These are phyloP conservation scores for Populus davidiana DNA, from an alignment of 345 rosid genomes.

Conservation along the genomic window DNA sequence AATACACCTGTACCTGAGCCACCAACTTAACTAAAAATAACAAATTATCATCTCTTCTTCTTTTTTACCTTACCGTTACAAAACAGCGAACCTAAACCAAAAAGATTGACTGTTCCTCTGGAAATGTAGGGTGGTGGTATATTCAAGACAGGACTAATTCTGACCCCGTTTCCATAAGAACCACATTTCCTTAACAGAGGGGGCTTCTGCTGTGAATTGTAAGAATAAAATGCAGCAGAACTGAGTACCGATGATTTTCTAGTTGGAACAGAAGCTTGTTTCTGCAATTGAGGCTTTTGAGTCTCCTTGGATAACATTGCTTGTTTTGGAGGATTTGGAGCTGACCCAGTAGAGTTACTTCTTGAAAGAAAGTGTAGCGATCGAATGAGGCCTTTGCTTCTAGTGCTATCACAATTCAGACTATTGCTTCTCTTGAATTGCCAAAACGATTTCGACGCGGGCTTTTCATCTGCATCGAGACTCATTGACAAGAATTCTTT, in stretches of 20 bases:
- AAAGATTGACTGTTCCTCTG: slow-evolving; percentile 54
- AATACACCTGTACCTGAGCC: slow-evolving; percentile 43
- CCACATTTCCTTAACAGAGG: slow-evolving; percentile 49
- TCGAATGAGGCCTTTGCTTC: slow-evolving; percentile 56
- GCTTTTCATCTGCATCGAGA: slow-evolving; percentile 37
- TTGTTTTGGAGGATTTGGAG: slow-evolving; percentile 48
- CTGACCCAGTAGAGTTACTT: slow-evolving; percentile 88
- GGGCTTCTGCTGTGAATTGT: slow-evolving; percentile 37
- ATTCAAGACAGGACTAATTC: slow-evolving; percentile 69
- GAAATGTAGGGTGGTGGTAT: slow-evolving; percentile 65
- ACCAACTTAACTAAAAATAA: not conserved
- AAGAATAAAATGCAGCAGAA: slow-evolving; percentile 27
- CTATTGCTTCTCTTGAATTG: slow-evolving; percentile 85
- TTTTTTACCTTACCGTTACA: slow-evolving; percentile 66
- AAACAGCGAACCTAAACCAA: slow-evolving; percentile 68
- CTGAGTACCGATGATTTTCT: slow-evolving; percentile 46
- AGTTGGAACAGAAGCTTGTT: slow-evolving; percentile 44
- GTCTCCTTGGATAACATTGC: slow-evolving; percentile 36
- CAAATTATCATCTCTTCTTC: slow-evolving; percentile 46
- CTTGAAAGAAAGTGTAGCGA: slow-evolving; percentile 70
- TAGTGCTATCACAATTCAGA: slow-evolving; percentile 54
- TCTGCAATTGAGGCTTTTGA: slow-evolving; percentile 44
- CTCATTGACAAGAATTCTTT: slow-evolving; percentile 61
- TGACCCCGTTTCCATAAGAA: slow-evolving; percentile 50
- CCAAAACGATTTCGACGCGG: slow-evolving; percentile 51